Percentiles rank a stretch among this genome's conserved stretches.
phyloP scores from a whole-genome alignment of 768 basidiomycete genomes.

The Terana coerulea region DNA sequence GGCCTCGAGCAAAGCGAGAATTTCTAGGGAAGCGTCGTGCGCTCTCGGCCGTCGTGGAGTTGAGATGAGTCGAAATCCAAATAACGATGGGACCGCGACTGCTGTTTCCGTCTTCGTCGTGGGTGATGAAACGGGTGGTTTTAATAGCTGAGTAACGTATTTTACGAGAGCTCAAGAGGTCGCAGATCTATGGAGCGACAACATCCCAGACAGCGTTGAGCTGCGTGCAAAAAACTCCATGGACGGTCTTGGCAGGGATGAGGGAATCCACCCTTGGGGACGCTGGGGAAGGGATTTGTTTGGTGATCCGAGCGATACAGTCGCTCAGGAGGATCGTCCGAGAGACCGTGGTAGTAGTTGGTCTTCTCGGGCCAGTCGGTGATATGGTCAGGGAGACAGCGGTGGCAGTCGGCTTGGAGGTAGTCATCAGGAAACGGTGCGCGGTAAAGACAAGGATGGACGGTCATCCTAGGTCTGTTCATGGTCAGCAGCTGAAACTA shows the following conservation, averaged over 20 bases:
- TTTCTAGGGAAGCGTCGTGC: slow-evolving; percentile 32
- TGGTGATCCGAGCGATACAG: slow-evolving; percentile 28
- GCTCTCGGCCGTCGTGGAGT: slow-evolving; percentile 27
- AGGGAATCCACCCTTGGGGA: slow-evolving; percentile 15
- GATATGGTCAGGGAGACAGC: slow-evolving; percentile 18
- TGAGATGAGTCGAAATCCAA: slow-evolving; percentile 34
- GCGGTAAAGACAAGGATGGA: no score
- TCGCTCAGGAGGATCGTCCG: slow-evolving; percentile 28
- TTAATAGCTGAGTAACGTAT: slow-evolving; percentile 29
- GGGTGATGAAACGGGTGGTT: slow-evolving; percentile 24
- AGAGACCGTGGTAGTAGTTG: slow-evolving; percentile 28
- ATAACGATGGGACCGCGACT: slow-evolving; percentile 34
- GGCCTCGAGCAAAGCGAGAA: slow-evolving; percentile 32
- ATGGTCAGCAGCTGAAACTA: no score
- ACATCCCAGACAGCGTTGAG: slow-evolving; percentile 38
- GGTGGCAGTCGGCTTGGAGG: no score
- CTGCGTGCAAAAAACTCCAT: slow-evolving; percentile 35
- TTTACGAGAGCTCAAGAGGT: slow-evolving; percentile 29
- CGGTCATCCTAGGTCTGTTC: no score
- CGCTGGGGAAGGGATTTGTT: slow-evolving; percentile 23
- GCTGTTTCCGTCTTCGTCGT: slow-evolving; percentile 22
- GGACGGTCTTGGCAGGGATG: slow-evolving; percentile 35
- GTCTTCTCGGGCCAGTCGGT: slow-evolving; percentile 25
- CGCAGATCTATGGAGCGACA: slow-evolving; percentile 35
- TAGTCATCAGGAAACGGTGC: no score